Evolutionary conservation across 2,329 filamentous ascomycete genomes (phyloP).

Genomic region (Akanthomyces muscarius): DNA sequence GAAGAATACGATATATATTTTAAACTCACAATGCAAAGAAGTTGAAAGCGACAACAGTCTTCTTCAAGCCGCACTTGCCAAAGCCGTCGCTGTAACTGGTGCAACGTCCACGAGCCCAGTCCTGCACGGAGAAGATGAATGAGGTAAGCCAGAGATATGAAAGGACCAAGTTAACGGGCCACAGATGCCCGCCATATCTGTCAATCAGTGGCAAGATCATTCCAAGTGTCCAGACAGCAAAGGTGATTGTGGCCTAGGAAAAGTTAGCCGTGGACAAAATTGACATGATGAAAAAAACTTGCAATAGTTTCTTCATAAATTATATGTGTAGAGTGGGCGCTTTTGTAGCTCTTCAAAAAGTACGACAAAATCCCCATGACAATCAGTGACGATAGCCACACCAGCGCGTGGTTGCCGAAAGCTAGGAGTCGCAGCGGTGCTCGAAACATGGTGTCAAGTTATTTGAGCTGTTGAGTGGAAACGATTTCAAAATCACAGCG

Average conservation of each 20-base stretch:
- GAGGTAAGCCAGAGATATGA: slow-evolving; percentile 22
- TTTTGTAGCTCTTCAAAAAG: slow-evolving; percentile 20
- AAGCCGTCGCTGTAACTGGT: neutral
- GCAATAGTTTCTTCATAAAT: slow-evolving; percentile 26
- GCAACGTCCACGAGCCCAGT: slow-evolving; percentile 22
- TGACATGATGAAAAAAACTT: neutral
- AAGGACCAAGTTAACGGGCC: neutral
- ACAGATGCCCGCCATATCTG: slow-evolving; percentile 23
- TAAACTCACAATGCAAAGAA: slow-evolving; percentile 19
- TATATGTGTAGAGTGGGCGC: slow-evolving; percentile 20
- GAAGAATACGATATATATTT: too few species aligned
- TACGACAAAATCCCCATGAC: slow-evolving; percentile 25
- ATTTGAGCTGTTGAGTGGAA: too few species aligned
- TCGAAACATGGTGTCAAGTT: neutral
- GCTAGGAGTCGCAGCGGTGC: slow-evolving; percentile 17
- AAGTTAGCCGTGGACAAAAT: neutral
- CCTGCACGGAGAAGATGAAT: slow-evolving; percentile 20
- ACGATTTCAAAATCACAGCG: too few species aligned
- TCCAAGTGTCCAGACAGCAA: slow-evolving; percentile 22
- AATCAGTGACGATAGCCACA: slow-evolving; percentile 24
- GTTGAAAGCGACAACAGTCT: slow-evolving; percentile 24
- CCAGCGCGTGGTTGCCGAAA: slow-evolving; percentile 22
- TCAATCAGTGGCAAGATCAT: slow-evolving; percentile 21
- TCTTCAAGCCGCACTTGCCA: slow-evolving; percentile 22
- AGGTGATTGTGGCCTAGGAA: slow-evolving; percentile 22